phyloP scores from a whole-genome alignment of 164 flowering plant species.

The Vitis riparia region DNA sequence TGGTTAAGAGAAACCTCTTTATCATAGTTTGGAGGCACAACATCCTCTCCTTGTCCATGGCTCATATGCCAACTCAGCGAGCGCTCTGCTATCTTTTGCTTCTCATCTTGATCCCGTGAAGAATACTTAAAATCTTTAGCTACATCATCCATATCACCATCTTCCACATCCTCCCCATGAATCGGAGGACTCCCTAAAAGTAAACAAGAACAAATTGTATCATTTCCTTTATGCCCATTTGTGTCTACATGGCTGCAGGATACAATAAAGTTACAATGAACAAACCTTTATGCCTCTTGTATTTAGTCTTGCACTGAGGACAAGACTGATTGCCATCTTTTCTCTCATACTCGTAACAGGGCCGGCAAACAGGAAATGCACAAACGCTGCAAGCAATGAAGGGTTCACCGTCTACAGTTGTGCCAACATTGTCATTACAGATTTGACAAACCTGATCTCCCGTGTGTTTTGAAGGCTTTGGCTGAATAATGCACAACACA shows the following conservation, averaged over 20 bases:
- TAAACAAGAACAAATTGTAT: background rate
- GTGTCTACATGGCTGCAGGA: background rate
- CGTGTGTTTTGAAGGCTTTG: background rate
- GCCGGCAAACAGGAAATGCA: slow-evolving; percentile 35
- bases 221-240: no score
- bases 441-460: slow-evolving; percentile 30
- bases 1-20: slow-evolving; percentile 25
- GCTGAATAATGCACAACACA: background rate
- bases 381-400: slow-evolving; percentile 34
- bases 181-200: slow-evolving; percentile 20
- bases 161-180: slow-evolving; percentile 19
- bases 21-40: slow-evolving; percentile 15
- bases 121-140: background rate
- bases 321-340: slow-evolving; percentile 34
- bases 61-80: slow-evolving; percentile 14
- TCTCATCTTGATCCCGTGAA: slow-evolving; percentile 1
- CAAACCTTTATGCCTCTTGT: slow-evolving; percentile 34
- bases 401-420: slow-evolving; percentile 18
- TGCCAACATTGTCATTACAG: slow-evolving; percentile 26
- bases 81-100: slow-evolving; percentile 5
- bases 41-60: slow-evolving; percentile 15
- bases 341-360: slow-evolving; percentile 35
- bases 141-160: slow-evolving; percentile 7
- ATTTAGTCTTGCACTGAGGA: slow-evolving; percentile 39
- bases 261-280: background rate